Evolutionary conservation across 2,329 filamentous ascomycete species (phyloP), one percentile per base, ranked within the genome.

Genomic region (Phaeoacremonium minimum): DNA sequence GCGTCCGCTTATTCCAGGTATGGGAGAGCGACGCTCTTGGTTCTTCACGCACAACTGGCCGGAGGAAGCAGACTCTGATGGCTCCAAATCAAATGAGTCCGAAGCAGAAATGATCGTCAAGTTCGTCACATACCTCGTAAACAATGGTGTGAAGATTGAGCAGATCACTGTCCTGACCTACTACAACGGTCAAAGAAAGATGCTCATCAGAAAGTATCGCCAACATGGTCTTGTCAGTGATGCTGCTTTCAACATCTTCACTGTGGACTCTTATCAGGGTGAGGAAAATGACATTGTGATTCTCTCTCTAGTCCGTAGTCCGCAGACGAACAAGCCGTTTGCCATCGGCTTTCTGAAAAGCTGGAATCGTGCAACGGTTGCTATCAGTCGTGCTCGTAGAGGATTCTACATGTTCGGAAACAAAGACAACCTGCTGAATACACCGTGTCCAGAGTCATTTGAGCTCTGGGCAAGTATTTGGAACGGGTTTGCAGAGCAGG

Each of bases 351-450:
- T 95, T 47, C 66, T 95, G 2, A 68, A 73, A 2, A 78, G 84
- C 38, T 57, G 63, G 43, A 78, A 80, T 42, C 69, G 77, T 14
- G 68, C 70, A 0, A 74, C 78, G 3, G 77, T 82, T 8, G 71
- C 77, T 2, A 64, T 77, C 32, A 80, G 76, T 41, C 80, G 90
- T 36, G 89, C 90, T 4, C 81, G 78, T 38, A 71, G 81, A 6
- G 88, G 88, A 0, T 79, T 95, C 41, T 95, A 90, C 57, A 70
- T 95, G 28, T 95, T 95, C 52, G 90, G 89, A 2, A 87, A 95
- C 49, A 74, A 74, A 11, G 48, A 70, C 7, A 75, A 73, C 22
- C 44, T 77, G 1, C 44, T 77, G 6, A 47, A 76, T 0, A 69
- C 69, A 1, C 52, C 55, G 12, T n/a, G n/a, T n/a, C 47, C 56